Percentiles rank a stretch among this genome's conserved stretches.
phyloP scores from a whole-genome alignment of 176 grass and related monocot genomes.

The Lolium perenne region DNA sequence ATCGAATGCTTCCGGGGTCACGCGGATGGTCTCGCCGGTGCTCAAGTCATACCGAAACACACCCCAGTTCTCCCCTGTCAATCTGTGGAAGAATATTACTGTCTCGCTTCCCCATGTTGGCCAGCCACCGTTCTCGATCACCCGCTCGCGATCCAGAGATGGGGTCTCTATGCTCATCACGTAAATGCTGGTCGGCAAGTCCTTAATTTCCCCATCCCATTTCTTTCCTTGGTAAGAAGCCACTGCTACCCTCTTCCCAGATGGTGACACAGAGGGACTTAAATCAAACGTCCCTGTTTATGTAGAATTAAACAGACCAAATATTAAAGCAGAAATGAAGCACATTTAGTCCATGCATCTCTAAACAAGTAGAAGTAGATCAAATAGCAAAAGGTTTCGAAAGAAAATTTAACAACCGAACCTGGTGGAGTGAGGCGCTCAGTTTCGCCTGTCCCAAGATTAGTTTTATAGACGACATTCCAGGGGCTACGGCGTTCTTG shows the following conservation, averaged over 20 bases:
- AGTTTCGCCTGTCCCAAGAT: constrained; percentile 35
- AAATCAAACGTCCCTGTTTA: constrained; percentile 32
- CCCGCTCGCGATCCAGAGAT: background rate
- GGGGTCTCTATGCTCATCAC: constrained; percentile 41
- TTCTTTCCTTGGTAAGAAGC: constrained; percentile 52
- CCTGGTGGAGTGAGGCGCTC: constrained; percentile 46
- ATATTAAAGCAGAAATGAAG: constrained; percentile 23
- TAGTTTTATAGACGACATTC: constrained; percentile 43
- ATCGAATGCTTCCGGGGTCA: constrained; percentile 27
- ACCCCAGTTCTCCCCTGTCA: constrained; percentile 11
- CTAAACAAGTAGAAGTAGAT: background rate
- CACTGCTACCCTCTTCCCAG: constrained; percentile 48
- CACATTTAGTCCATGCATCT: background rate
- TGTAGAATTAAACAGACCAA: background rate
- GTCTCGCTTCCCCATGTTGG: background rate
- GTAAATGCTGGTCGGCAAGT: constrained; percentile 50
- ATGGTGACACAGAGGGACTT: constrained; percentile 43
- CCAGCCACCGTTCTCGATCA: background rate
- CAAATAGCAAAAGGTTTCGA: background rate
- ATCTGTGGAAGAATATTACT: background rate
- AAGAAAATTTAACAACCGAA: background rate
- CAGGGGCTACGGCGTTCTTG: constrained; percentile 35
- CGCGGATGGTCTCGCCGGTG: background rate
- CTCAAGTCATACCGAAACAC: constrained; percentile 25
- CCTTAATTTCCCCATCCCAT: constrained; percentile 49